Conservation (phyloP, 1,284 basidiomycete species). For the Thecaphora thlaspeos region DNA sequence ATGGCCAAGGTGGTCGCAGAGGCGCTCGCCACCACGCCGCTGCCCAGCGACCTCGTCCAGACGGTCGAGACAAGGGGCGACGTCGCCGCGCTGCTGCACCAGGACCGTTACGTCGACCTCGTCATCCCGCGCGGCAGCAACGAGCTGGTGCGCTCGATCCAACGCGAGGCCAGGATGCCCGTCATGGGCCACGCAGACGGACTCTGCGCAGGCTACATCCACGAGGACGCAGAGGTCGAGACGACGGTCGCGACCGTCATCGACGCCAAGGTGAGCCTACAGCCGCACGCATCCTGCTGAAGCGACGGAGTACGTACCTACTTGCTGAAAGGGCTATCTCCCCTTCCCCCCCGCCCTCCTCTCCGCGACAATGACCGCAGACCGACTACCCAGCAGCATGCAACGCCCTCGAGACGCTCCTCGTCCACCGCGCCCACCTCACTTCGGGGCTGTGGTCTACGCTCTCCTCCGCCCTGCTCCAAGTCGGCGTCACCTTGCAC, state of each 20-base stretch:
- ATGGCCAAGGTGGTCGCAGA: conserved; percentile 66
- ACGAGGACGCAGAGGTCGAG: conserved; percentile 73
- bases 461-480: conserved; percentile 72
- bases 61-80: conserved; percentile 88
- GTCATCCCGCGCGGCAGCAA: conserved; percentile 96
- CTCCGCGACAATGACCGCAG: conserved; percentile 64
- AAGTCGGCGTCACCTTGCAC: conserved; percentile 71
- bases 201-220: conserved; percentile 83
- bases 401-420: conserved; percentile 86
- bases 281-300: too few relatives aligned
- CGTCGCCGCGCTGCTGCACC: conserved; percentile 77
- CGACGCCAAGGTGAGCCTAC: conserved; percentile 78
- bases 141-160: conserved; percentile 81
- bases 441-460: conserved; percentile 67
- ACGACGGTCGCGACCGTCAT: conserved; percentile 80
- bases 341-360: too few relatives aligned
- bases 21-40: conserved; percentile 66
- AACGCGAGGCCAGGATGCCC: conserved; percentile 85
- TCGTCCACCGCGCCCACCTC: conserved; percentile 69
- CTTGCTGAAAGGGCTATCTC: too few relatives aligned
- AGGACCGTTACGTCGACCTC: conserved; percentile 91
- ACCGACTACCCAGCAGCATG: conserved; percentile 94
- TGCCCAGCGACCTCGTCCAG: conserved; percentile 83
- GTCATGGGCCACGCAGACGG: conserved; percentile 99
- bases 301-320: too few relatives aligned